phyloP scores from a whole-genome alignment of 345 rosid genomes.

The Nasturtium officinale region DNA sequence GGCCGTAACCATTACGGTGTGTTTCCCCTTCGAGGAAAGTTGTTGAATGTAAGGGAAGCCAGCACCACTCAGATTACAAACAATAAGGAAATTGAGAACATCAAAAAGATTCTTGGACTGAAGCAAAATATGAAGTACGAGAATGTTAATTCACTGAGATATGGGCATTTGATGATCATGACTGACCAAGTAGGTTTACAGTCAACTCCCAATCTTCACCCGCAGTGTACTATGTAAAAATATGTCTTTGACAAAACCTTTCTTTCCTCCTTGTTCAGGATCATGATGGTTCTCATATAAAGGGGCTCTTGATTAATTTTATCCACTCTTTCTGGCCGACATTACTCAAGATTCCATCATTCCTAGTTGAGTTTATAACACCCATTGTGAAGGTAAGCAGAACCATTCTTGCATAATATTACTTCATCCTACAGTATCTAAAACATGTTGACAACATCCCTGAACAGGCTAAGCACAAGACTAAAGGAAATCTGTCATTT shows the following conservation, averaged over 20 bases:
- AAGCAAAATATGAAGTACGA: slow-evolving; percentile 76
- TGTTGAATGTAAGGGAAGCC: slow-evolving; percentile 96
- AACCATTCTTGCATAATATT: slow-evolving; percentile 2
- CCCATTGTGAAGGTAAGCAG: slow-evolving; percentile 88
- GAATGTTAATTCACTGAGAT: slow-evolving; percentile 86
- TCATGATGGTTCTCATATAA: slow-evolving; percentile 97
- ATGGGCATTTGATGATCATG: slow-evolving; percentile 99
- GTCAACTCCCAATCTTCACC: not conserved
- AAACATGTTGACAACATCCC: slow-evolving; percentile 15
- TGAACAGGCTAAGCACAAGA: slow-evolving; percentile 65
- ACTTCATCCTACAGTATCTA: not conserved
- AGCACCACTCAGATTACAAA: slow-evolving; percentile 75
- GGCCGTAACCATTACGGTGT: slow-evolving; percentile 79
- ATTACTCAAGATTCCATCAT: slow-evolving; percentile 77
- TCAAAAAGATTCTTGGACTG: slow-evolving; percentile 93
- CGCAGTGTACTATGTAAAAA: not conserved
- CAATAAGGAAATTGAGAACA: slow-evolving; percentile 77
- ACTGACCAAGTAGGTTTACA: slow-evolving; percentile 75
- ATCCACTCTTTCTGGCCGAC: slow-evolving; percentile 98
- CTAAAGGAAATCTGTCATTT: slow-evolving; percentile 56
- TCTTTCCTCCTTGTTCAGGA: slow-evolving; percentile 59
- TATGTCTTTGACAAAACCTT: slow-evolving; percentile 12
- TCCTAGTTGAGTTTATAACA: slow-evolving; percentile 91
- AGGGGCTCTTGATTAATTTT: slow-evolving; percentile 90
- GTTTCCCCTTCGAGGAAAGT: slow-evolving; percentile 90